Percentiles rank a stretch among this genome's conserved stretches.
Conservation (phyloP, 768 basidiomycete species). For the Termitomyces sp. region DNA sequence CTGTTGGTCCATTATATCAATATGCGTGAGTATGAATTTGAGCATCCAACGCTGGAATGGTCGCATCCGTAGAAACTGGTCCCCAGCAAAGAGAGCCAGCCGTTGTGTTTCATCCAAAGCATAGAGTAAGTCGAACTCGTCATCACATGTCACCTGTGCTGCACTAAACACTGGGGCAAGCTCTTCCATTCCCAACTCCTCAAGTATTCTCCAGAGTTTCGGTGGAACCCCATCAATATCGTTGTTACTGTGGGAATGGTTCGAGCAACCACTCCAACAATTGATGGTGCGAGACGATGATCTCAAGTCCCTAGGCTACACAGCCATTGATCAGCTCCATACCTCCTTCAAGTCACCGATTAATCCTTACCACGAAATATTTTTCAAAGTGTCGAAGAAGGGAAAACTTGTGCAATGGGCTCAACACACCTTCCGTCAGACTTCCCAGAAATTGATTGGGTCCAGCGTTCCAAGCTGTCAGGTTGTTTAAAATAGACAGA, state of each 20-base stretch:
- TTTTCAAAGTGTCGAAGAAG: neutral
- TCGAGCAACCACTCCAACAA: neutral
- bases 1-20: neutral
- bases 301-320: neutral
- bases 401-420: neutral
- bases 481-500: neutral
- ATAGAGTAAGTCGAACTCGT: neutral
- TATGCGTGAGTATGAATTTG: neutral
- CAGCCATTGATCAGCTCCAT: neutral
- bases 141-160: neutral
- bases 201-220: neutral
- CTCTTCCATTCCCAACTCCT: neutral
- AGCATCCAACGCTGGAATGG: neutral
- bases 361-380: neutral
- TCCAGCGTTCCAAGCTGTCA: neutral
- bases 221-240: neutral
- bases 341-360: neutral
- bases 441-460: neutral
- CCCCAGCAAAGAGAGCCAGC: neutral
- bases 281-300: neutral
- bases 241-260: neutral
- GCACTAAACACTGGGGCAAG: neutral
- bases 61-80: neutral
- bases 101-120: neutral
- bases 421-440: neutral